Evolutionary conservation across 202 grass and related monocot genomes (phyloP), one percentile per base, ranked within the genome.

Genomic region (Tripidium arundinaceum): DNA sequence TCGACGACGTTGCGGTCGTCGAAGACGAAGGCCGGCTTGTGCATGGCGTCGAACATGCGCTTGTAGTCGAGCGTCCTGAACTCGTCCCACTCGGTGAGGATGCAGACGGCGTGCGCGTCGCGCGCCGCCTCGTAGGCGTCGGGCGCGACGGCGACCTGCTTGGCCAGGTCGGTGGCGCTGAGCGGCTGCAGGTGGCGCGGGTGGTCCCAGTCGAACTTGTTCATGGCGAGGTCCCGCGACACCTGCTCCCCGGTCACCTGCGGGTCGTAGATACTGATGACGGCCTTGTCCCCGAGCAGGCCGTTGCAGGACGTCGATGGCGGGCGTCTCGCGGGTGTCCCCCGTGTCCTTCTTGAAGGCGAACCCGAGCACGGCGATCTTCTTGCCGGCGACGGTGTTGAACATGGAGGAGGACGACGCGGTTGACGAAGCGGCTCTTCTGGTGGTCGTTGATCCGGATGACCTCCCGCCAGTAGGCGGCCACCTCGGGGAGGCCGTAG

Each of bases 171-270:
- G 1, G 65, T 24, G 1, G 81, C 83, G 76, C 77, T 90, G 13
- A 75, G 60, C n/a, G 85, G 89, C 70, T 90, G 89, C 87, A 95
- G 90, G 87, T 95, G 84, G 0, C 86, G 82, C 11, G 92, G 89
- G 85, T 92, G 92, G 55, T 95, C 86, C 92, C 89, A 95, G 61
- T 92, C 87, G 62, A 92, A 92, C 79, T 92, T 85, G 16, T 84
- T 89, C 89, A 92, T 92, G 57, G 87, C 84, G 0, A 95, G 84
- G 76, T 95, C 93, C 8, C 90, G 72, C 43, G 74, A 21, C 39
- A 92, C 85, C 81, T 96, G 93, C 65, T 96, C 93, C 77, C 84
- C 90, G 7, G 83, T 83, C 55, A 92, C 90, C 86, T 92, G 83
- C 33, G 93, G 93, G 62, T 95, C 93, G 72, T 95, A 95, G 86